Evolutionary conservation across 176 grass and related monocot genomes (phyloP), one percentile per base, ranked within the genome.

Genomic region (Carex kokanica): DNA sequence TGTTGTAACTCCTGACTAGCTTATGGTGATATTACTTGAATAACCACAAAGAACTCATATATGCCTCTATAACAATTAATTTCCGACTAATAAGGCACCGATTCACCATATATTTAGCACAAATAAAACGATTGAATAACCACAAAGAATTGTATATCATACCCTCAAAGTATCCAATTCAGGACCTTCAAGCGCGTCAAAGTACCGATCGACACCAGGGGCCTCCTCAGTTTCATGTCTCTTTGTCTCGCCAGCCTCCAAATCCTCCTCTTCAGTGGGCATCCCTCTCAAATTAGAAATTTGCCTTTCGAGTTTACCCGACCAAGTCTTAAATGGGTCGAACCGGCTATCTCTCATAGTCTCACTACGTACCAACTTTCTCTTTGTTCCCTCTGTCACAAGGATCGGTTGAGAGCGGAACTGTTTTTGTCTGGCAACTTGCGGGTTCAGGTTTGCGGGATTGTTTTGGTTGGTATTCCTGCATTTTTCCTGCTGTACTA

Each of bases 241-340:
- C 0, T 85, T 73, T 24, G 49, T 34, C 2, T 38, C 32, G 17
- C 67, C 57, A 9, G 3, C 64, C 41, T 83, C 85, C 4, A 38
- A 47, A 51, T 57, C 34, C 17, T 52, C 82, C 12, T 86, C 91
- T 82, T 71, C 79, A 77, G 23, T 54, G 5, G 88, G 90, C 49
- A 85, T 85, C 27, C 95, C 92, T 13, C 92, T 89, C 14, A 98
- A 87, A 90, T 90, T 98, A 8, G 95, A 95, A 11, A 95, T 77
- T 86, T 98, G 95, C 9, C 88, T 83, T 79, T 98, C 95, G 5
- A 98, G 92, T 17, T 83, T 91, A 25, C 95, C 95, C 6, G 92
- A 95, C 89, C 91, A 98, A 58, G 95, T 98, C 87, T 98, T 98
- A 84, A 95, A 98, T 10, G 86, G 77, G 71, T 98, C 95, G 32